Percentiles rank a stretch among this genome's conserved stretches.
These are phyloP conservation scores for Phaeomoniella chlamydospora DNA, from an alignment of 2,329 filamentous ascomycete species.

Conservation along the genomic window DNA sequence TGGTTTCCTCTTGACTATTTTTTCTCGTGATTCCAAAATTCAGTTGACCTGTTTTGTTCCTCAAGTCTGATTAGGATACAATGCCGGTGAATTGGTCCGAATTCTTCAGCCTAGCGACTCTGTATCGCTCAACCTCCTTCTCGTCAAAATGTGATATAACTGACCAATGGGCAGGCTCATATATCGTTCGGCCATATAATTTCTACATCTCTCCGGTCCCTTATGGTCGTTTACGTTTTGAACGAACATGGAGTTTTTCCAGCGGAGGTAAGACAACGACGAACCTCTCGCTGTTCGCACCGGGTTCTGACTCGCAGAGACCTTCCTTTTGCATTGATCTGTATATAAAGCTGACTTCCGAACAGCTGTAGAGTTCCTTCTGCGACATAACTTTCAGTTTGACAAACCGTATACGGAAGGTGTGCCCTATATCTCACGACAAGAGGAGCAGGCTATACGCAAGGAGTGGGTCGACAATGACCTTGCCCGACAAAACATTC, in stretches of 20 bases:
- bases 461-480: conserved; percentile 27
- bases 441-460: conserved; percentile 37
- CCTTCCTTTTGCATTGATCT: too few species aligned
- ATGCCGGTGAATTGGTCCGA: too few species aligned
- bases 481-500: conserved; percentile 12
- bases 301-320: too few species aligned
- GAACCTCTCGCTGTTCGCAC: too few species aligned
- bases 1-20: conserved; percentile 6
- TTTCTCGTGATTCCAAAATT: neutral
- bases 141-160: too few species aligned
- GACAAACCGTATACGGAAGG: conserved; percentile 40
- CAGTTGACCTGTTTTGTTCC: neutral
- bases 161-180: conserved; percentile 23
- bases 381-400: conserved; percentile 43
- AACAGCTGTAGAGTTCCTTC: conserved; percentile 44
- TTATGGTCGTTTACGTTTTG: conserved; percentile 38
- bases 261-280: conserved; percentile 33
- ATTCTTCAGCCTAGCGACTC: too few species aligned
- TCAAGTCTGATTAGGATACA: conserved; percentile 1
- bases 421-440: conserved; percentile 47
- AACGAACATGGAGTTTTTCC: conserved; percentile 45
- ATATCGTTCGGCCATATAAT: conserved; percentile 50
- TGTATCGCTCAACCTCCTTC: too few species aligned
- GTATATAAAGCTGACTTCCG: conserved; percentile 4
- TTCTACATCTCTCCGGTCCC: conserved; percentile 45